Evolutionary conservation across 148 eudicot genomes (phyloP).

Genomic region (Pharnaceum exiguum): DNA sequence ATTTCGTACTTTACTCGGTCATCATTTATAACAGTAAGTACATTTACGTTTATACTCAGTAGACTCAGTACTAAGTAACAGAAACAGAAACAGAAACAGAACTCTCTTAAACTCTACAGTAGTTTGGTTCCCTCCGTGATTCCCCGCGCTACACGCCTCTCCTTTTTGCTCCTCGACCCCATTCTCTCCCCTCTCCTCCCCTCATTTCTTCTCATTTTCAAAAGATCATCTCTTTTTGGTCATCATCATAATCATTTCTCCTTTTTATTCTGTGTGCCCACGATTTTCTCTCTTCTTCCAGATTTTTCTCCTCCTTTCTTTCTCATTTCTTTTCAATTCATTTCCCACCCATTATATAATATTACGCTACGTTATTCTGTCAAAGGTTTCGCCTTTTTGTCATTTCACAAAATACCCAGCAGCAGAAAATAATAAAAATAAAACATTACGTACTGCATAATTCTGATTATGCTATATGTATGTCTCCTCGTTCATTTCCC

Average conservation of each 20-base stretch:
- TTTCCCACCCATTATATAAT: not conserved
- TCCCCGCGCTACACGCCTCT: conserved; percentile 7
- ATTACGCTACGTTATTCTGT: not conserved
- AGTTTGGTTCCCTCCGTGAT: conserved; percentile 5
- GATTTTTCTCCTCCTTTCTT: conserved; percentile 1
- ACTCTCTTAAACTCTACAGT: too few relatives aligned
- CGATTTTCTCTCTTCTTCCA: not conserved
- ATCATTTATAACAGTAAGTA: too few relatives aligned
- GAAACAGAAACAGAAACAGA: too few relatives aligned
- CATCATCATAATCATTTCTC: not conserved
- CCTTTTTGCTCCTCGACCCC: not conserved
- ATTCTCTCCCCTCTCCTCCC: not conserved
- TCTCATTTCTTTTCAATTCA: not conserved
- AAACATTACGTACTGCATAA: too few relatives aligned
- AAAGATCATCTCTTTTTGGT: not conserved
- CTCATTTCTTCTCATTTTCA: not conserved
- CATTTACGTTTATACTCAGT: too few relatives aligned
- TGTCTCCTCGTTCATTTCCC: conserved; percentile 9
- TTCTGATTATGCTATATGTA: not conserved
- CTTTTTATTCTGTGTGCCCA: not conserved
- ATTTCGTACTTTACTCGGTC: too few relatives aligned
- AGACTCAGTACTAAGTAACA: too few relatives aligned
- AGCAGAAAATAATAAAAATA: too few relatives aligned
- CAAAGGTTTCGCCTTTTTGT: not conserved
- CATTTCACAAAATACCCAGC: not conserved